Conservation (phyloP, 2,329 filamentous ascomycete species). For the Ceratocystis variospora region DNA sequence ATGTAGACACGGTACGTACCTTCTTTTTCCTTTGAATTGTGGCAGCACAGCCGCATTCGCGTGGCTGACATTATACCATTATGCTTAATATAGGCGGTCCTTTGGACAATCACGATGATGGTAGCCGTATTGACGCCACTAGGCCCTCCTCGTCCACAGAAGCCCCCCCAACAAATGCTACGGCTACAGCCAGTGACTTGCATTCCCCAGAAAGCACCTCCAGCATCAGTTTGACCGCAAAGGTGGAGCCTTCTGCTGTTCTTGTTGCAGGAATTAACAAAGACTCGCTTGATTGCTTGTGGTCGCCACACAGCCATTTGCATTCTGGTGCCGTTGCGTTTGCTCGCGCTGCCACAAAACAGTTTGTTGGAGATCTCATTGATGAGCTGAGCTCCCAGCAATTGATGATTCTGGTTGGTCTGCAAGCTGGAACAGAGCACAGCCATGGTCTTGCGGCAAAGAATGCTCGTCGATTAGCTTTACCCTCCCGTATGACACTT, state of each 20-base stretch:
- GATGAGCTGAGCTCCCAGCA: slow-evolving; percentile 16
- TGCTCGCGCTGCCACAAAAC: slow-evolving; percentile 12
- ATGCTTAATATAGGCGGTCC: slow-evolving; percentile 8
- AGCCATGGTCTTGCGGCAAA: not conserved
- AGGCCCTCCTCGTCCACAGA: not conserved
- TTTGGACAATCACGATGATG: not conserved
- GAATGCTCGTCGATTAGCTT: not conserved
- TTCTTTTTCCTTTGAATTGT: not conserved
- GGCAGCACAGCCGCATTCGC: not conserved
- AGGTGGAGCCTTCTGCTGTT: not conserved
- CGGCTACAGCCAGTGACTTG: not conserved
- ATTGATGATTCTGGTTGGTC: slow-evolving; percentile 16
- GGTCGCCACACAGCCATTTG: slow-evolving; percentile 17
- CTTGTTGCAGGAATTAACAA: slow-evolving; percentile 18
- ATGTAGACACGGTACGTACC: slow-evolving; percentile 16
- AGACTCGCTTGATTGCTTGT: slow-evolving; percentile 18
- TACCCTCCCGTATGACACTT: not conserved
- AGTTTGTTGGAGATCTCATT: slow-evolving; percentile 16
- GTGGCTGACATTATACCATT: slow-evolving; percentile 1
- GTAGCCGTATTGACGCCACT: not conserved
- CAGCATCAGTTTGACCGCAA: not conserved
- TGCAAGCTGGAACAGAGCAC: slow-evolving; percentile 1
- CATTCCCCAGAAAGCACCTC: not conserved
- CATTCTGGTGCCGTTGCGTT: slow-evolving; percentile 13
- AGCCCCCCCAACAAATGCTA: not conserved